Evolutionary conservation across 169 alveolate genomes (phyloP).

Genomic region (Plasmodium berghei): DNA sequence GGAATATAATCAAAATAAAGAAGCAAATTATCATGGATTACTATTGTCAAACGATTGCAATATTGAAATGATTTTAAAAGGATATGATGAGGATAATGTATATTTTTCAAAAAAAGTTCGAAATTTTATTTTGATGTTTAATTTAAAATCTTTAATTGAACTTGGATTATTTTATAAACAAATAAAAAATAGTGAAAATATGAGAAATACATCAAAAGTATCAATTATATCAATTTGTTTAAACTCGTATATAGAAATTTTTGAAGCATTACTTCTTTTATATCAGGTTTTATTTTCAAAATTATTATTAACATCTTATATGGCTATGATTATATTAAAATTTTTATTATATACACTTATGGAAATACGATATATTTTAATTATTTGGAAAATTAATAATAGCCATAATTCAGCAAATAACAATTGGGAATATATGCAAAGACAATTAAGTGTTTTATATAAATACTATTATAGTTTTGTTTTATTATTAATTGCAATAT

Average conservation of each 20-base stretch:
- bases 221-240: slow-evolving; percentile 79
- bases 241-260: slow-evolving; percentile 79
- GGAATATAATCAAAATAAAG: neutral
- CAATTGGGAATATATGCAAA: slow-evolving; percentile 83
- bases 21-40: neutral
- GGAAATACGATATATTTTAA: slow-evolving; percentile 81
- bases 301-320: slow-evolving; percentile 33
- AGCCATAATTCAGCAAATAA: slow-evolving; percentile 76
- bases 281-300: slow-evolving; percentile 77
- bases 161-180: slow-evolving; percentile 75
- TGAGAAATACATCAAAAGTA: slow-evolving; percentile 58
- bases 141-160: slow-evolving; percentile 76
- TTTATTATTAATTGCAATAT: slow-evolving; percentile 34
- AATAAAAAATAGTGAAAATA: slow-evolving; percentile 50
- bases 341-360: slow-evolving; percentile 77
- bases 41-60: slow-evolving; percentile 70
- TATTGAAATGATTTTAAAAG: slow-evolving; percentile 38
- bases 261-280: slow-evolving; percentile 80
- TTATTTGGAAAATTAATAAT: slow-evolving; percentile 85
- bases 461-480: slow-evolving; percentile 48
- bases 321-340: slow-evolving; percentile 78
- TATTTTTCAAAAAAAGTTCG: slow-evolving; percentile 30
- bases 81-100: slow-evolving; percentile 58
- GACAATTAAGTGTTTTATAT: slow-evolving; percentile 79
- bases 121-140: slow-evolving; percentile 64